Evolutionary conservation across 768 basidiomycete species (phyloP), one percentile per base, ranked within the genome.

Genomic region (Ramaria rubella): DNA sequence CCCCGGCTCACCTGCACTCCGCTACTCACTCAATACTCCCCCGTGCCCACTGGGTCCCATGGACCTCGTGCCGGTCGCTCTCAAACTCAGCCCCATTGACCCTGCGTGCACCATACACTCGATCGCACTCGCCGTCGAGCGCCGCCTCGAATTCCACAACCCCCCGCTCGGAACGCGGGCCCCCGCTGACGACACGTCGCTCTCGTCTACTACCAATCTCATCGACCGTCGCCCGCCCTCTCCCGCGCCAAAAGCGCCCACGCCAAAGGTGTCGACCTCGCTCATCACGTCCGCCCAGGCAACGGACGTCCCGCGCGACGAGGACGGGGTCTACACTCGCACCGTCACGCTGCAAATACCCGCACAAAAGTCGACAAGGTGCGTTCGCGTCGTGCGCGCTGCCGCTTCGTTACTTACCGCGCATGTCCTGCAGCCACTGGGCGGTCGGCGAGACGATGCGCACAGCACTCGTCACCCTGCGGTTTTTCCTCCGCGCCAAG

Each of bases 401-500:
- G 19, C 17, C 43, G n/a, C n/a, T 34, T 53, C 40, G 31, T 38
- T 40, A 14, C 34, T 23, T 12, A 1, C 26, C 17, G n/a, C 15
- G 7, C 29, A 21, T 19, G 21, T 49, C 15, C 42, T 33, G 3
- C 57, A 82, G 79, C 63, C 81, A 86, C 19, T 92, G 90, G 86
- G 79, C 87, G 8, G 78, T 87, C 56, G 90, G 90, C 11, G 88
- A 90, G 73, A 85, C 86, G 26, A 79, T 89, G 61, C 74, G 77
- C 60, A 85, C 85, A 40, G 75, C 80, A 50, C 68, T 85, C 61
- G 82, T 79, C 14, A 77, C 79, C 52, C 79, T 90, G 52, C 79
- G 78, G 66, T 93, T 88, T 68, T 82, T 84, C 67, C 72, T 85
- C 62, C 80, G 81, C 44, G 75, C 85, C 61, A 87, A 87, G 79